A percentile compares a stretch with the other conserved stretches of the same genome.
These are phyloP conservation scores for Phytopythium delawarense DNA, from an alignment of 352 stramenopile genomes.

Conservation along the genomic window DNA sequence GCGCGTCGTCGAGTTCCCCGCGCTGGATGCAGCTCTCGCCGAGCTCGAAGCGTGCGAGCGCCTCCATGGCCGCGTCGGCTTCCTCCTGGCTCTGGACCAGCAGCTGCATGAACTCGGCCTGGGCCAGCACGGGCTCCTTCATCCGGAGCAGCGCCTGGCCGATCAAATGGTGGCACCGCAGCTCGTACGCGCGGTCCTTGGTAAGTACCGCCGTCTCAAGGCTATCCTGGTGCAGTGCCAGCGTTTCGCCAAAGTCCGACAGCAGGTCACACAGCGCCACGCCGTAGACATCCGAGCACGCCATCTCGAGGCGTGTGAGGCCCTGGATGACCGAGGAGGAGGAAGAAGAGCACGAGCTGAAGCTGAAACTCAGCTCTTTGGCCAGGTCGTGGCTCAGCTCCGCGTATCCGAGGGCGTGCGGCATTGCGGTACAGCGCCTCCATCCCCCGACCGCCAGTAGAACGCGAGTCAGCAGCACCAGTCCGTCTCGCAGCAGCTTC, in stretches of 20 bases:
- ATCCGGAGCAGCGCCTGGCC: constrained; percentile 29
- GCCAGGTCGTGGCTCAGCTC: constrained; percentile 42
- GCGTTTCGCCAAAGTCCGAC: constrained; percentile 28
- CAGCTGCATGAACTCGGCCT: constrained; percentile 35
- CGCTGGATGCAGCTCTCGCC: constrained; percentile 33
- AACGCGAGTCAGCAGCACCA: constrained; percentile 41
- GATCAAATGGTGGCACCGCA: constrained; percentile 36
- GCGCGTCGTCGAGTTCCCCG: constrained; percentile 33
- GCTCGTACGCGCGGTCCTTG: constrained; percentile 36
- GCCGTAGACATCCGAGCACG: constrained; percentile 38
- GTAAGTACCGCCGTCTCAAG: constrained; percentile 31
- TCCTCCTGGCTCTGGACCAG: constrained; percentile 30
- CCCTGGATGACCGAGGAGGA: constrained; percentile 4
- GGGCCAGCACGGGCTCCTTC: constrained; percentile 32
- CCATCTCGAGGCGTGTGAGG: constrained; percentile 36
- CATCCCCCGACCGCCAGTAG: constrained; percentile 36
- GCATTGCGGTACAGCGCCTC: constrained; percentile 40
- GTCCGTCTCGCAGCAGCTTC: constrained; percentile 28
- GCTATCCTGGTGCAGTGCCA: constrained; percentile 43
- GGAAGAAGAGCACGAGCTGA: neutral
- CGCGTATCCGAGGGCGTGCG: constrained; percentile 28
- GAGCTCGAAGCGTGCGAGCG: constrained; percentile 45
- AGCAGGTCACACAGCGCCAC: constrained; percentile 30
- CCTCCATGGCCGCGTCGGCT: constrained; percentile 37
- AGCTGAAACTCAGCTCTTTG: constrained; percentile 20